Conservation (phyloP, 2,329 filamentous ascomycete genomes). For the Fusarium solani-melongenae region DNA sequence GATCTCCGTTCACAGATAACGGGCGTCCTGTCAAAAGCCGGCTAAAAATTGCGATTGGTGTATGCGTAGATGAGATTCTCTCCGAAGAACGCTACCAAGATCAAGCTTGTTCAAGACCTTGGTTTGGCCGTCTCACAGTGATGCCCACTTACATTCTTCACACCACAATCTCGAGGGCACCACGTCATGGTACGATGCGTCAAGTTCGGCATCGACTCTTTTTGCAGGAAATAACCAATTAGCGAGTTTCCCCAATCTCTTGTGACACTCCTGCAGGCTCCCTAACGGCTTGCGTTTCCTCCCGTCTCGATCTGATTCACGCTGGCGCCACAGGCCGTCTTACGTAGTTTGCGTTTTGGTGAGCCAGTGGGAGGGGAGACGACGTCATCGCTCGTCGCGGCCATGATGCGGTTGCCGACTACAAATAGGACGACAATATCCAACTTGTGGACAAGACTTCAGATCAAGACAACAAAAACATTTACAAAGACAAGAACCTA, state of each 20-base stretch:
- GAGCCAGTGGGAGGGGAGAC: constrained; percentile 21
- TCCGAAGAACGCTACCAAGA: neutral
- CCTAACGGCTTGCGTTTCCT: constrained; percentile 24
- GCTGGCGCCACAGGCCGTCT: constrained; percentile 32
- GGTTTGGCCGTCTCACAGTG: constrained; percentile 12
- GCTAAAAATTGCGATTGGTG: neutral
- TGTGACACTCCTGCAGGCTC: constrained; percentile 31
- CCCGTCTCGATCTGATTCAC: constrained; percentile 17
- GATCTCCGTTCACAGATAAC: neutral
- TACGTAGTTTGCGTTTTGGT: constrained; percentile 29
- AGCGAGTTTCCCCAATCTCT: constrained; percentile 16
- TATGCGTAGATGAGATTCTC: neutral
- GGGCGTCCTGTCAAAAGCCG: neutral
- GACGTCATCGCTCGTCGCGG: constrained; percentile 40
- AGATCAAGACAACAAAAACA: constrained; percentile 11
- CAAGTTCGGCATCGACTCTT: constrained; percentile 3
- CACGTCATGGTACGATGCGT: constrained; percentile 26
- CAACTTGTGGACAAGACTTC: neutral
- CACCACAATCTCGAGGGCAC: constrained; percentile 15
- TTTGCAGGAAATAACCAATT: constrained; percentile 14
- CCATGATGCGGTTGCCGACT: constrained; percentile 25
- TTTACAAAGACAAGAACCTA: constrained; percentile 1
- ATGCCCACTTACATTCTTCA: constrained; percentile 25
- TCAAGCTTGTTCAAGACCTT: constrained; percentile 12
- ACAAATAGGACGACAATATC: constrained; percentile 39